Base-by-base conservation (phyloP, 257 asterid genomes). In the Nicotiana tabacum region DNA sequence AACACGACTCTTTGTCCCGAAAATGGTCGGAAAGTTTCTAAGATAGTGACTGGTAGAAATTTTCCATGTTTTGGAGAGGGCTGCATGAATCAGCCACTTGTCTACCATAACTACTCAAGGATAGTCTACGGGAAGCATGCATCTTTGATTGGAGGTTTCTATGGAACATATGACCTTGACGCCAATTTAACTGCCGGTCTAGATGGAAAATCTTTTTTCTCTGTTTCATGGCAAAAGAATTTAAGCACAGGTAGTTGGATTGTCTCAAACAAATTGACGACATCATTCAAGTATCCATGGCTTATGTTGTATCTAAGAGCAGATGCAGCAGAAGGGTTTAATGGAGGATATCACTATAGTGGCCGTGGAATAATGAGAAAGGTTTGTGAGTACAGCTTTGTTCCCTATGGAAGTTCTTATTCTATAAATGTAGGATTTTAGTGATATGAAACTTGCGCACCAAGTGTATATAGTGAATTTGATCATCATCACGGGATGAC, bases 11-110 rank as follows among this genome's bases (percentile, higher is more conserved):
- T 91, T 55, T 94, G 97, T 82, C 97, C 97, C 37, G 98, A 94
- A 77, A 92, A 94, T 66, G 98, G 97, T 66, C 87, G 89, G 67
- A 94, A 90, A 86, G 94, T 94, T 17, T 81, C 78, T n/a, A 90
- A 87, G 84, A 91, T 94, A 65, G 91, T 86, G 77, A 94, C 97
- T 0, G 80, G 61, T 78, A 87, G 97, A 83, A 93, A 18, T 81
- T 94, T 94, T 66, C 98, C 98, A 64, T 94, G 98, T 83, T 94
- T 94, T 79, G 98, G 97, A 0, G 68, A 90, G 85, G 97, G 98
- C 46, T 92, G 98, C 82, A 94, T 94, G 98, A 94, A 94, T 86
- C 97, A 92, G 81, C 98, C 98, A 30, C 90, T 94, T 12, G 89
- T 92, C 72, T 92, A 89, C 86, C 96, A 88, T 82, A 91, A 92